Conservation (phyloP, 305 asterid species). For the Fraxinus baroniana region DNA sequence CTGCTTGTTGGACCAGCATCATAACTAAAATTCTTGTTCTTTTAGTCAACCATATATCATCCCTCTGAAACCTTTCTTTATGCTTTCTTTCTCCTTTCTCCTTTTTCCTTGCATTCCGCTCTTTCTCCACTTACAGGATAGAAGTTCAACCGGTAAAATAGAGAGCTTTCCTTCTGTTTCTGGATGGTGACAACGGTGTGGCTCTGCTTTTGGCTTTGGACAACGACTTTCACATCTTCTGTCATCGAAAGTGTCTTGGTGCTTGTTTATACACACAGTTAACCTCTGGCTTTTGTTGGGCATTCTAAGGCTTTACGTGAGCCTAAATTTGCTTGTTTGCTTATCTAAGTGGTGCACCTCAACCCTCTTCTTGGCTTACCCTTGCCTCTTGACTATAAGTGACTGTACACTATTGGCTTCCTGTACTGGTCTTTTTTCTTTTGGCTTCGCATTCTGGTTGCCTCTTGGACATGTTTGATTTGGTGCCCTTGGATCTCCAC, state of each 20-base stretch:
- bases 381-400: background rate
- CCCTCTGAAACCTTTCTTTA: background rate
- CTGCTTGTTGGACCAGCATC: background rate
- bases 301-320: background rate
- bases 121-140: background rate
- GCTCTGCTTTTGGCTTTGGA: background rate
- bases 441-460: background rate
- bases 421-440: background rate
- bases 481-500: background rate
- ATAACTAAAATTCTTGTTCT: background rate
- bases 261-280: background rate
- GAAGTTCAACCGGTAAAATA: background rate
- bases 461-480: background rate
- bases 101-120: background rate
- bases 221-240: background rate
- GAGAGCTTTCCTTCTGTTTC: background rate
- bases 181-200: background rate
- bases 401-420: background rate
- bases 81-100: background rate
- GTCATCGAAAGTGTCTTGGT: background rate
- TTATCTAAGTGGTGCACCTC: background rate
- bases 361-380: background rate
- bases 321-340: background rate
- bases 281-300: background rate
- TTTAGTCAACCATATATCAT: background rate